A percentile compares a stretch with the other conserved stretches of the same genome.
Evolutionary conservation across 805 yeast species (phyloP).

Genomic region (Suhomyces kilbournensis): DNA sequence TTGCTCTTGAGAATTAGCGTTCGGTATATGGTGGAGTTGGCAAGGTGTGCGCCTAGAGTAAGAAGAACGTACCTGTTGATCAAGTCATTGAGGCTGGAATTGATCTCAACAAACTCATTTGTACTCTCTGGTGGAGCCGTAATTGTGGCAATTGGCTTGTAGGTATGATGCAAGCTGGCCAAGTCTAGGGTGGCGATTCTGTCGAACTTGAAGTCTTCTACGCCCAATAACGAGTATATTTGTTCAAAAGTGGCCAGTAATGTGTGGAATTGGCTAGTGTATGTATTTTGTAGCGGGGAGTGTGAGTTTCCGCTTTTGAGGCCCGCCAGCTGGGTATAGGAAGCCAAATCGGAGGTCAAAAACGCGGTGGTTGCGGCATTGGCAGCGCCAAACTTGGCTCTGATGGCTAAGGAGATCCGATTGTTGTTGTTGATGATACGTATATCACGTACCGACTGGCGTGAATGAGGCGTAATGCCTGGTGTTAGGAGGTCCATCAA

Average conservation of each 20-base stretch:
- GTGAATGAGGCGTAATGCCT: constrained; percentile 15
- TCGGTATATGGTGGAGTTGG: constrained; percentile 33
- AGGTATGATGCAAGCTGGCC: neutral
- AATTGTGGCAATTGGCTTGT: too few species aligned
- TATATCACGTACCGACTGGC: constrained; percentile 10
- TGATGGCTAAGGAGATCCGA: constrained; percentile 25
- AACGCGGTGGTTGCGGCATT: constrained; percentile 20
- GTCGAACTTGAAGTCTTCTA: constrained; percentile 16
- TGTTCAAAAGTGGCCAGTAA: constrained; percentile 17
- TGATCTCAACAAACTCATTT: too few species aligned
- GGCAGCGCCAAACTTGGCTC: constrained; percentile 19
- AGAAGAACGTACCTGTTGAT: constrained; percentile 24
- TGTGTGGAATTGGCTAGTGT: neutral
- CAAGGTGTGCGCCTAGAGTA: constrained; percentile 23
- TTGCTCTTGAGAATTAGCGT: constrained; percentile 32
- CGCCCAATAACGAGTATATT: constrained; percentile 19
- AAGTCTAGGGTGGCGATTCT: constrained; percentile 6
- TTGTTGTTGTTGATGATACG: constrained; percentile 27
- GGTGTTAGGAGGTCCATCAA: constrained; percentile 22
- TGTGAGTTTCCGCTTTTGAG: neutral
- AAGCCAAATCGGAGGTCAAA: constrained; percentile 16
- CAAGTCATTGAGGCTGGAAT: constrained; percentile 5
- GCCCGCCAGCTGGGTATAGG: neutral
- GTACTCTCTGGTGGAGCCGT: too few species aligned
- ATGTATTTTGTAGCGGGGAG: neutral